A percentile compares a stretch with the other conserved stretches of the same genome.
Conservation (phyloP, 805 yeast genomes). For the Kodamaea kaohsiungensis region DNA sequence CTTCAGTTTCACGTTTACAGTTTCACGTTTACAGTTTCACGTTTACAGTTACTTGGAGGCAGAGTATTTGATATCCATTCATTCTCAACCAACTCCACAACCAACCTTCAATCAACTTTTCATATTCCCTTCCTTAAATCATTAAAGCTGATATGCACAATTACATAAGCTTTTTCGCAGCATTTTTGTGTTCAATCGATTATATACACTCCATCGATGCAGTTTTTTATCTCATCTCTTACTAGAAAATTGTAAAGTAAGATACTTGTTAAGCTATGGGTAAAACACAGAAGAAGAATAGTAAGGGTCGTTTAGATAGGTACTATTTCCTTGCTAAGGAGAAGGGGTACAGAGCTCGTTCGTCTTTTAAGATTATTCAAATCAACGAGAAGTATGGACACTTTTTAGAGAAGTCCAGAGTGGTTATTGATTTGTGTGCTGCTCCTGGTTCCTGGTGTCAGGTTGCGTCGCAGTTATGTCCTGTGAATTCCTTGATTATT, state of each 20-base stretch:
- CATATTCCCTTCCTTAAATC: no score
- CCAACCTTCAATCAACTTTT: no score
- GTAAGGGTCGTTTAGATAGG: slow-evolving; percentile 98
- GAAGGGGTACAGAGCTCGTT: slow-evolving; percentile 98
- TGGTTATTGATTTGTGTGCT: slow-evolving; percentile 96
- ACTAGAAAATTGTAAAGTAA: background rate
- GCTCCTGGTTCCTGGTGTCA: slow-evolving; percentile 99
- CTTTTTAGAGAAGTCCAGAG: slow-evolving; percentile 90
- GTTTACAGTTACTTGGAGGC: no score
- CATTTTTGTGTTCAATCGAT: background rate
- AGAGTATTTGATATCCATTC: no score
- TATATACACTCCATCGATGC: slow-evolving; percentile 2
- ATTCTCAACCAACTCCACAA: no score
- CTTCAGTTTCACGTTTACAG: no score
- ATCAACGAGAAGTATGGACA: slow-evolving; percentile 96
- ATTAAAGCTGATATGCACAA: no score
- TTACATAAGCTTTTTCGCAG: background rate
- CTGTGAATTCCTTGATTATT: slow-evolving; percentile 87
- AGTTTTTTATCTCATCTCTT: slow-evolving; percentile 4
- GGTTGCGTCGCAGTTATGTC: slow-evolving; percentile 92
- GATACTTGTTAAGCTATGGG: slow-evolving; percentile 55
- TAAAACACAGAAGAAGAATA: slow-evolving; percentile 88
- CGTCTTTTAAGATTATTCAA: slow-evolving; percentile 93
- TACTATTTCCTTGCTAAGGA: slow-evolving; percentile 96
- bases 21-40: no score